Base-by-base conservation (phyloP, 2,329 filamentous ascomycete genomes). In the Xylariaceae sp. region DNA sequence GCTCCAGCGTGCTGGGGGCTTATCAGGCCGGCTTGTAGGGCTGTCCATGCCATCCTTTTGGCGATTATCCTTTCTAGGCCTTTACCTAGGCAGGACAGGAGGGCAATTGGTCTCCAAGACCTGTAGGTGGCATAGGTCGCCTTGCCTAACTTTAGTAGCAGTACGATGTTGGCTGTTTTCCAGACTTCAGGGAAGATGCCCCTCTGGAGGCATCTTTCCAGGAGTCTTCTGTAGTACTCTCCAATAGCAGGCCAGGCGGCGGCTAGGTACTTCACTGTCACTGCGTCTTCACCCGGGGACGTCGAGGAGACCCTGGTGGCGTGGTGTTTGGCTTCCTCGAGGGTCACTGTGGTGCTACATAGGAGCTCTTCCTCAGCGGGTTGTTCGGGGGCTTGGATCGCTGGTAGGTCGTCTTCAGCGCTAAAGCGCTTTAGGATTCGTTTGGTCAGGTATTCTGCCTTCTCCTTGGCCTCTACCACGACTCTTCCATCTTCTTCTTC, bases 61-160 rank as follows among this genome's bases (percentile, higher is more conserved):
- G 40, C 40, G 1, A 42, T 27, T n/a, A 36, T 6, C 12, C 40
- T 16, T 6, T 42, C 40, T 10, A 20, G 27, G 3, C 40, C 20
- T 11, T 43, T 43, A 2, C 40, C 29, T 17, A 43, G 32, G 20
- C 32, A 43, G 3, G 32, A 35, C 10, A 43, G 40, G 2, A 43
- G 22, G 8, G 32, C 34, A 7, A 42, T 42, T n/a, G 40, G 40
- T 12, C 29, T 2, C 7, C 10, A 42, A 4, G 40, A 29, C 17
- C 40, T 6, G 27, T n/a, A 42, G 19, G 40, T 23, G 4, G 40
- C 19, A 34, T 35, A 42, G n/a, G 34, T 22, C 10, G 20, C 36
- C 40, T 37, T 43, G 2, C 40, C 32, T 3, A 27, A 11, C n/a
- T 43, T 43, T 2, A 33, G 29, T 3, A 36, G 17, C 40, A 43